These are phyloP conservation scores for Chloromonas sp. DNA, from an alignment of 163 green algal genomes.

Conservation along the genomic window DNA sequence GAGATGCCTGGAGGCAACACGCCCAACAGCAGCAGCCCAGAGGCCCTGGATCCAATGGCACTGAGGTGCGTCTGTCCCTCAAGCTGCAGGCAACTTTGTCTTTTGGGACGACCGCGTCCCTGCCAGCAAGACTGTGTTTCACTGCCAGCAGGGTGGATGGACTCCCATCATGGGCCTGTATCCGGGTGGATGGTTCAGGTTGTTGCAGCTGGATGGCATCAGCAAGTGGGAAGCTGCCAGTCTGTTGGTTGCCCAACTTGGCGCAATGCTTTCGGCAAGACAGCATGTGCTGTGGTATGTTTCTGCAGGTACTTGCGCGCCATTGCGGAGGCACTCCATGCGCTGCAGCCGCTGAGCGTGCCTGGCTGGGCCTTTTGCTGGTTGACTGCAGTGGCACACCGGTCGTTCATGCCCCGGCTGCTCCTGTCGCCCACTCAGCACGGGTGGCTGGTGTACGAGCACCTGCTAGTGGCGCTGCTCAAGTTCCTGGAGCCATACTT, in stretches of 20 bases:
- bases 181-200: too few species aligned
- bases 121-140: too few species aligned
- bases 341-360: constrained; percentile 77
- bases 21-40: background rate
- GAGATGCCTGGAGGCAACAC: constrained; percentile 2
- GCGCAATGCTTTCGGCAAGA: too few species aligned
- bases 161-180: too few species aligned
- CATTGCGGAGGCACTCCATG: constrained; percentile 63
- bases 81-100: too few species aligned
- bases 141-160: too few species aligned
- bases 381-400: constrained; percentile 87
- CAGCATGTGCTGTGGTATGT: too few species aligned
- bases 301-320: constrained; percentile 25
- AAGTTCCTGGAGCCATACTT: constrained; percentile 95
- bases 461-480: constrained; percentile 81
- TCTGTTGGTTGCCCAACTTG: too few species aligned
- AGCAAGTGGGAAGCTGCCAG: too few species aligned
- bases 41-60: background rate
- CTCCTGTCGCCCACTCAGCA: constrained; percentile 43
- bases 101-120: too few species aligned
- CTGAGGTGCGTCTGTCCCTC: background rate
- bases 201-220: too few species aligned
- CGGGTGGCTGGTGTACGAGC: constrained; percentile 69
- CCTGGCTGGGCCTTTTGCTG: constrained; percentile 92
- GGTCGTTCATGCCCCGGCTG: constrained; percentile 86